Evolutionary conservation across 768 basidiomycete species (phyloP), one percentile per base, ranked within the genome.

Genomic region (Cyathus striatus): DNA sequence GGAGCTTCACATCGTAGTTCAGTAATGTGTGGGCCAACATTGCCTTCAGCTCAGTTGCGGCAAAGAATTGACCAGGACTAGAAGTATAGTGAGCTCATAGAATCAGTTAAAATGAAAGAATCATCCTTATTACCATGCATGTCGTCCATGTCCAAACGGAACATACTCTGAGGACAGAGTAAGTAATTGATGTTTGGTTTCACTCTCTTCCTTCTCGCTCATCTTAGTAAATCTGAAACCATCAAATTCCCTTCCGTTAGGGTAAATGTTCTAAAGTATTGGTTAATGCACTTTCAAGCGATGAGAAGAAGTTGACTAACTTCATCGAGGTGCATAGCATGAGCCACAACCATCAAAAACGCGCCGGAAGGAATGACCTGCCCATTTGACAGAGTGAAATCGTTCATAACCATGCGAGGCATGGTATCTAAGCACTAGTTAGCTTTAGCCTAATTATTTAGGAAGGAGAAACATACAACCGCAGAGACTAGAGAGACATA

Each of bases 151-250:
- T 13, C 73, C 70, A 51, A 75, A 75, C 1, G 57, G 42, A 17
- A 73, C 35, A 44, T 56, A 73, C 4, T 62, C 56, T 6, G 49
- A 42, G 48, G 54, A 23, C 30, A 56, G 40, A 22, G 65, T 54
- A 10, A 64, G 59, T 16, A 64, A 54, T 33, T 68, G 68, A 35
- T 72, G 57, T 39, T 61, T 65, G 6, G 45, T 42, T n/a, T 38
- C 48, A 17, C 69, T 66, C 2, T 57, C 63, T 18, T 36, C 35
- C 1, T 48, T 50, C 14, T 69, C 58, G 22, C 62, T 54, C 54
- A 65, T 57, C 9, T 70, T 56, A 0, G 61, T 53, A 50, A 76
- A 80, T 4, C 78, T 68, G 57, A 76, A 76, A 0, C 67, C 69
- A 32, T 72, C 59, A 42, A 81, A 72, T 2, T 57, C 54, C 20